These are phyloP conservation scores for Penstemon barbatus DNA, from an alignment of 257 asterid genomes.

Conservation along the genomic window DNA sequence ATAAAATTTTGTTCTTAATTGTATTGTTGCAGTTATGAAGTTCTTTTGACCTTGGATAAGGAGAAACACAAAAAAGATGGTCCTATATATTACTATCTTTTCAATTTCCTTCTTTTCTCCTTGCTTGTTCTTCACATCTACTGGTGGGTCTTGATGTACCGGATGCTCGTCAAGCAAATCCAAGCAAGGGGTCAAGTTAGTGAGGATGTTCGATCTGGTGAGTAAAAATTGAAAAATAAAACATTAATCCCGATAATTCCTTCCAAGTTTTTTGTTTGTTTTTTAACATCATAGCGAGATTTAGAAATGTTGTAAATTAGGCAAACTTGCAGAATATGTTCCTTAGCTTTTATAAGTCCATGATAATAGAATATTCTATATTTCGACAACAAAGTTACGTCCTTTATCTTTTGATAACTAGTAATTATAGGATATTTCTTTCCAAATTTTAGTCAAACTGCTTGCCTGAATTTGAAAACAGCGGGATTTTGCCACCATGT, in stretches of 20 bases:
- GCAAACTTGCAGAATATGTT: no score
- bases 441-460: no score
- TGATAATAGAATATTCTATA: no score
- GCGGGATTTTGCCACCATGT: no score
- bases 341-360: no score
- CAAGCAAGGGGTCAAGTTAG: conserved; percentile 80
- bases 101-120: conserved; percentile 80
- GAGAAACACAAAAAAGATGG: conserved; percentile 60
- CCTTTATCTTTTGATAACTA: no score
- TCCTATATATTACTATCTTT: conserved; percentile 76
- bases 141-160: conserved; percentile 85
- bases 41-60: conserved; percentile 48
- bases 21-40: conserved; percentile 62
- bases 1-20: conserved; percentile 9
- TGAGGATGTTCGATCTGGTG: conserved; percentile 95
- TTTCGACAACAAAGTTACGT: no score
- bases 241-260: background rate
- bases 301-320: no score
- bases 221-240: conserved; percentile 30
- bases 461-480: no score
- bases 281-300: no score
- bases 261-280: no score
- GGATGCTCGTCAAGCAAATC: conserved; percentile 86
- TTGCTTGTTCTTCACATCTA: conserved; percentile 86
- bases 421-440: no score